A percentile compares a stretch with the other conserved stretches of the same genome.
phyloP scores from a whole-genome alignment of 108 stramenopile species.

The Cyclotella distinguenda region DNA sequence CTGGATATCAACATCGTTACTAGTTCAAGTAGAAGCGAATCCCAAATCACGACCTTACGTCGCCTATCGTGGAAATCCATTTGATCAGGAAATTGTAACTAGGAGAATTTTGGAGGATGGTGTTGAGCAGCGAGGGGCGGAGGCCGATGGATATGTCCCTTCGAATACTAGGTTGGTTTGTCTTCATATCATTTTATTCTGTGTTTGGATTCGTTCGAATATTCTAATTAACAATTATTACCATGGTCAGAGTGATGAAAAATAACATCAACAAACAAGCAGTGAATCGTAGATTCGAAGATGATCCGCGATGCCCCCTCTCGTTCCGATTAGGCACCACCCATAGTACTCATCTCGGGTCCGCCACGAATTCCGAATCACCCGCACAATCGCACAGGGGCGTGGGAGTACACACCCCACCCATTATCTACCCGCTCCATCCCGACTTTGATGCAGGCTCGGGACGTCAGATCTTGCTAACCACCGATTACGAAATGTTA shows the following conservation, averaged over 20 bases:
- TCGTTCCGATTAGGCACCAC: conserved; percentile 68
- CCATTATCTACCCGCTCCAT: conserved; percentile 71
- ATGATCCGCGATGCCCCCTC: conserved; percentile 61
- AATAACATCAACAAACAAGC: conserved; percentile 3
- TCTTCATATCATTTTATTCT: background rate
- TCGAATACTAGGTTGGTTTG: background rate
- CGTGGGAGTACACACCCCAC: conserved; percentile 48
- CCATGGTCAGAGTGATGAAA: conserved; percentile 2
- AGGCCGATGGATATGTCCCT: background rate
- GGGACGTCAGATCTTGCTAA: conserved; percentile 70
- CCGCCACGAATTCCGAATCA: conserved; percentile 16
- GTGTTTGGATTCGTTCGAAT: no score
- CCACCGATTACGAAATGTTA: conserved; percentile 77
- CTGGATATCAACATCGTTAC: background rate
- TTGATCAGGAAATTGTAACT: conserved; percentile 54
- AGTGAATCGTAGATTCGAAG: background rate
- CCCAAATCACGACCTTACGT: conserved; percentile 78
- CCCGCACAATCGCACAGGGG: background rate
- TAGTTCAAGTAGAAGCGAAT: conserved; percentile 27
- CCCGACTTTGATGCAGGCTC: conserved; percentile 68
- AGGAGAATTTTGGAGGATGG: conserved; percentile 35
- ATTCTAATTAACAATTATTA: no score
- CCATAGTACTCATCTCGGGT: conserved; percentile 37
- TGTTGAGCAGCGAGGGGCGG: conserved; percentile 22
- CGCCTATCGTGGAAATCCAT: conserved; percentile 72